Conservation (phyloP, 1,284 basidiomycete genomes). For the Ganoderma resinaceum region DNA sequence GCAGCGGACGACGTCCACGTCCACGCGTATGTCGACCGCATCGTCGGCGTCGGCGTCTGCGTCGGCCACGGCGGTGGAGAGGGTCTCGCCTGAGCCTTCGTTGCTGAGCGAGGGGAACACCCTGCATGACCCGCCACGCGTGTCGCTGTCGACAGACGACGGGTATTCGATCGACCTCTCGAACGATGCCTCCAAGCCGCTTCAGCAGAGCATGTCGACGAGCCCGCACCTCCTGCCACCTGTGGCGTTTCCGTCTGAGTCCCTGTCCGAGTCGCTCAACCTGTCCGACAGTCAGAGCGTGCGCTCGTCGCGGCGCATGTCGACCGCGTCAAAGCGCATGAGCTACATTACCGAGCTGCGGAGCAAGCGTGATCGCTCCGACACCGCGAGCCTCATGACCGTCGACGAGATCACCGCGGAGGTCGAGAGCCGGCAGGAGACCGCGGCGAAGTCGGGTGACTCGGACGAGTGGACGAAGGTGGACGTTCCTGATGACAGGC, state of each 20-base stretch:
- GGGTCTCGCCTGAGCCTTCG: conserved; percentile 29
- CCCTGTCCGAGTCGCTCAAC: conserved; percentile 80
- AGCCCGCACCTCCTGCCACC: conserved; percentile 78
- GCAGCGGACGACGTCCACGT: conserved; percentile 41
- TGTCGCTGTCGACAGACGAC: conserved; percentile 64
- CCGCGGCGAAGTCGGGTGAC: conserved; percentile 56
- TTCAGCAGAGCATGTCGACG: conserved; percentile 24
- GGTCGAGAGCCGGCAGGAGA: conserved; percentile 84
- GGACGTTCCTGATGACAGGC: conserved; percentile 49
- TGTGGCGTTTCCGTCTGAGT: conserved; percentile 80
- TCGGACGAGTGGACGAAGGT: conserved; percentile 77
- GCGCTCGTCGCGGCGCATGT: conserved; percentile 47
- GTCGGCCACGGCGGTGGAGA: conserved; percentile 26
- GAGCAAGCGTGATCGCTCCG: conserved; percentile 83
- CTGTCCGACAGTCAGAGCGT: conserved; percentile 49
- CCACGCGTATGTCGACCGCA: conserved; percentile 57
- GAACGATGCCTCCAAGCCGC: conserved; percentile 26
- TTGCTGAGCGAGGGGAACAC: conserved; percentile 38
- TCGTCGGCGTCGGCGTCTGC: conserved; percentile 43
- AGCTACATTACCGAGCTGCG: conserved; percentile 82
- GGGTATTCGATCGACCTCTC: conserved; percentile 47
- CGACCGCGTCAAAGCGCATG: conserved; percentile 71
- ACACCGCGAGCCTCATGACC: conserved; percentile 92
- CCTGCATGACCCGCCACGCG: conserved; percentile 54
- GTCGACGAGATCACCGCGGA: conserved; percentile 98